Evolutionary conservation across 2,329 filamentous ascomycete species (phyloP).

Genomic region (Aurifilum marmelostoma): DNA sequence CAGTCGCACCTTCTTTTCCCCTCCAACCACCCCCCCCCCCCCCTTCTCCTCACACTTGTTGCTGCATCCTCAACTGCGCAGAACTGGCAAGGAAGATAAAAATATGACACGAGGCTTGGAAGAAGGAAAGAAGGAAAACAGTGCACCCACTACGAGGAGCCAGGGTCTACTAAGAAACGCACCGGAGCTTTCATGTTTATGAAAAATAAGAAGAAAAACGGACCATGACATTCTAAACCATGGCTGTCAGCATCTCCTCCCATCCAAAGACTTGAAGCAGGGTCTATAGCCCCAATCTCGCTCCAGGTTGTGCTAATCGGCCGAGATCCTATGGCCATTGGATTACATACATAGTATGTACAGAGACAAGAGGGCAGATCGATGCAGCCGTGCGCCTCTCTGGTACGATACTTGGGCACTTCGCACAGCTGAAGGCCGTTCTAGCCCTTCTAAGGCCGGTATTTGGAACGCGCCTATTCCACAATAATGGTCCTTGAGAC

Average conservation of each 20-base stretch:
- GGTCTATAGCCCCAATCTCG: neutral
- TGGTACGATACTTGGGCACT: conserved; percentile 1
- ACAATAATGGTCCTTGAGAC: neutral
- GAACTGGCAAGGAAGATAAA: neutral
- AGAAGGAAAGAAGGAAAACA: too few relatives aligned
- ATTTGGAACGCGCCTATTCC: conserved; percentile 3
- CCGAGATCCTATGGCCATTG: neutral
- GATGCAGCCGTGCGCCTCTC: conserved; percentile 1
- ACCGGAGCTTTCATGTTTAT: neutral
- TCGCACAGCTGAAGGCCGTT: neutral
- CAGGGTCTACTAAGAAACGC: neutral
- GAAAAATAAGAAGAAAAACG: neutral
- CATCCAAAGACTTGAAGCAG: neutral
- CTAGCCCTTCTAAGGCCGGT: neutral
- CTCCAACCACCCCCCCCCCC: too few relatives aligned
- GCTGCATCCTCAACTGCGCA: too few relatives aligned
- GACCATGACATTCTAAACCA: neutral
- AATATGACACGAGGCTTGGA: neutral
- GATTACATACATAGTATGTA: neutral
- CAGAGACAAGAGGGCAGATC: neutral
- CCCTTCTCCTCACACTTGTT: too few relatives aligned
- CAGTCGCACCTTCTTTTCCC: neutral
- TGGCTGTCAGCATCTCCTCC: neutral
- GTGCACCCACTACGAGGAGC: neutral
- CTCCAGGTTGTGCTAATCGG: neutral